Conservation (phyloP, 2,329 filamentous ascomycete species). For the Fusarium ramigenum region DNA sequence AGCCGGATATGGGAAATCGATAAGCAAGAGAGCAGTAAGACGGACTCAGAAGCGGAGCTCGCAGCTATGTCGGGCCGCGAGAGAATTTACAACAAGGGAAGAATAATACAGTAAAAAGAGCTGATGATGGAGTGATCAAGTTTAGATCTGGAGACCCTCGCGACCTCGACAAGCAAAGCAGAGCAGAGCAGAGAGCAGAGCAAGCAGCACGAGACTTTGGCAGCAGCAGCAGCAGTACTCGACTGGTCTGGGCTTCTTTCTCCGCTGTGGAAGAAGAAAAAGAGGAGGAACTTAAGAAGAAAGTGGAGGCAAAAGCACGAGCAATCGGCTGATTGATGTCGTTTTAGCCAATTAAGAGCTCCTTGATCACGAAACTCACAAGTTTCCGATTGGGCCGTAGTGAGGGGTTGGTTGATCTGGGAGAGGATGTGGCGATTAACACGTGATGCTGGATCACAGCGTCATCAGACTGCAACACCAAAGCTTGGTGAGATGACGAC, state of each 20-base stretch:
- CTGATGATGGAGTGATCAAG: constrained; percentile 25
- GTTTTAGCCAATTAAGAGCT: constrained; percentile 36
- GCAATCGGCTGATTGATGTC: constrained; percentile 41
- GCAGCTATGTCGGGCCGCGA: constrained; percentile 43
- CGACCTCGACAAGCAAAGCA: constrained; percentile 43
- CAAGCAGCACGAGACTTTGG: constrained; percentile 34
- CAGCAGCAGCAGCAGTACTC: neutral
- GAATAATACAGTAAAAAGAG: neutral
- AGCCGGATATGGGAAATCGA: constrained; percentile 19
- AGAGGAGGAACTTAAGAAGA: constrained; percentile 14
- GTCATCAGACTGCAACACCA: constrained; percentile 29
- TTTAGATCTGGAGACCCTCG: constrained; percentile 26
- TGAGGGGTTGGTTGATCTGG: constrained; percentile 45
- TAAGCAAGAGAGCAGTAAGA: constrained; percentile 9
- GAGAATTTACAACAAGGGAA: constrained; percentile 23
- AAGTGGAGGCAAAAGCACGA: constrained; percentile 37
- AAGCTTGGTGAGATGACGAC: constrained; percentile 19
- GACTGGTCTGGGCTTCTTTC: constrained; percentile 7
- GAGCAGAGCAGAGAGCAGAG: constrained; percentile 9
- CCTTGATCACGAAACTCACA: constrained; percentile 36
- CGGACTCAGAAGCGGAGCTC: constrained; percentile 24
- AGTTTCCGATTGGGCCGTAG: constrained; percentile 45
- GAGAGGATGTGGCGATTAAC: constrained; percentile 32
- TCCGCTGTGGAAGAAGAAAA: constrained; percentile 32
- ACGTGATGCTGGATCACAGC: constrained; percentile 38